phyloP scores from a whole-genome alignment of 2,329 filamentous ascomycete species.

The Exophiala alcalophila region DNA sequence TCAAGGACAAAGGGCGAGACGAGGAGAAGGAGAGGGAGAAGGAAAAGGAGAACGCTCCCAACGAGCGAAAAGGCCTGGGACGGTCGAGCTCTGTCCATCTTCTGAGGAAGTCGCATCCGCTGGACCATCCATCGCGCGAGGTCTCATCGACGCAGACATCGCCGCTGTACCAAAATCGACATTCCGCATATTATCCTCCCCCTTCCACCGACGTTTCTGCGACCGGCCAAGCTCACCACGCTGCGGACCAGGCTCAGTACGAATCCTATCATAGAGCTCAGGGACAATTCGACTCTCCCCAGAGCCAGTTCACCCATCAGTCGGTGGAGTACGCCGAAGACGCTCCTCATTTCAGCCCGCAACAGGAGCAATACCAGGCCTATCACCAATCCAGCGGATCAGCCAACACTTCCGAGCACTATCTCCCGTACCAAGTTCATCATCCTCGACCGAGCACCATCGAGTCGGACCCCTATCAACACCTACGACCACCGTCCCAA shows the following conservation, averaged over 20 bases:
- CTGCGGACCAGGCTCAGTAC: slow-evolving; percentile 16
- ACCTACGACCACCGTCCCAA: slow-evolving; percentile 36
- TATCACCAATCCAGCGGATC: slow-evolving; percentile 24
- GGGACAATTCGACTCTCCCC: slow-evolving; percentile 22
- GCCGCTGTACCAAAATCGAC: slow-evolving; percentile 16
- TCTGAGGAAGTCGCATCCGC: slow-evolving; percentile 23
- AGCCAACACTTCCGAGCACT: slow-evolving; percentile 41
- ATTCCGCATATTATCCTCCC: slow-evolving; percentile 20
- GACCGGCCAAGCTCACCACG: slow-evolving; percentile 2
- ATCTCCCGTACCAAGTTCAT: slow-evolving; percentile 31
- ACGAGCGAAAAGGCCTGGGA: slow-evolving; percentile 22
- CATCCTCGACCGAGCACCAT: slow-evolving; percentile 12
- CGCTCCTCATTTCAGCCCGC: slow-evolving; percentile 24
- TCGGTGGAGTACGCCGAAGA: slow-evolving; percentile 29
- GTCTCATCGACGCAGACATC: slow-evolving; percentile 24
- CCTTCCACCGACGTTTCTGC: slow-evolving; percentile 2
- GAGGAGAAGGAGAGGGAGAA: slow-evolving; percentile 27
- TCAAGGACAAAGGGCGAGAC: slow-evolving; percentile 26
- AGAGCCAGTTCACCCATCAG: slow-evolving; percentile 22
- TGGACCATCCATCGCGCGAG: slow-evolving; percentile 16
- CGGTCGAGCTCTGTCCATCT: slow-evolving; percentile 29
- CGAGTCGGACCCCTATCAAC: slow-evolving; percentile 28
- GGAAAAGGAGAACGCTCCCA: slow-evolving; percentile 20
- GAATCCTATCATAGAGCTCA: slow-evolving; percentile 18
- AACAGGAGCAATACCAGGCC: slow-evolving; percentile 24